These are phyloP conservation scores for Trichophyton mentagrophytes DNA, from an alignment of 2,329 filamentous ascomycete species.

Conservation along the genomic window DNA sequence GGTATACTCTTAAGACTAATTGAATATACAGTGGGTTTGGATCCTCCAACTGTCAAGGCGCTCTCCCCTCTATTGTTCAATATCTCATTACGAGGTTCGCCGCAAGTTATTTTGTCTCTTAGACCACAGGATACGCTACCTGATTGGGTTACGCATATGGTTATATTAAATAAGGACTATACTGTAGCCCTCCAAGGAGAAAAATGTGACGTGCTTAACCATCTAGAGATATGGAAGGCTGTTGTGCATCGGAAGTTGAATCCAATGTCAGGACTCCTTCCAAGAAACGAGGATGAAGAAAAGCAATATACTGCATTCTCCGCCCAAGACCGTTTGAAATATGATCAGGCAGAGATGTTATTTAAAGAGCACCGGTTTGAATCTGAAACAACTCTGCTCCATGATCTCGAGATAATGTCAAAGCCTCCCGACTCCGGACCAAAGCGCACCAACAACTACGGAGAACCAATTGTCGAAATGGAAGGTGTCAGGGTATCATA, in stretches of 20 bases:
- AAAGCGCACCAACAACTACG: constrained; percentile 19
- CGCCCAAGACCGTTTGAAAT: constrained; percentile 9
- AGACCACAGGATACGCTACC: constrained; percentile 79
- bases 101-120: constrained; percentile 62
- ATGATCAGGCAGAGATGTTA: constrained; percentile 6
- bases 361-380: constrained; percentile 14
- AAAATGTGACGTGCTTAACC: constrained; percentile 47
- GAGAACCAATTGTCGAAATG: constrained; percentile 76
- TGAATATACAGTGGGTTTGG: constrained; percentile 57
- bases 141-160: constrained; percentile 76
- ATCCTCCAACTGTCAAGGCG: constrained; percentile 63
- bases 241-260: constrained; percentile 10
- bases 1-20: constrained; percentile 11
- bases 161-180: constrained; percentile 57
- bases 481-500: constrained; percentile 71
- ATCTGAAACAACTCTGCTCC: constrained; percentile 4
- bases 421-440: background rate
- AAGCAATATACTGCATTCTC: constrained; percentile 8
- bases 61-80: constrained; percentile 58
- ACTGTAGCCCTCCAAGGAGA: constrained; percentile 53
- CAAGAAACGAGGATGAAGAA: constrained; percentile 12
- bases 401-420: constrained; percentile 8
- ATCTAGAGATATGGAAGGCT: constrained; percentile 21
- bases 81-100: constrained; percentile 53
- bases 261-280: constrained; percentile 17